Evolutionary conservation across 2,329 filamentous ascomycete species (phyloP).

Genomic region (Myrmaecium sp.): DNA sequence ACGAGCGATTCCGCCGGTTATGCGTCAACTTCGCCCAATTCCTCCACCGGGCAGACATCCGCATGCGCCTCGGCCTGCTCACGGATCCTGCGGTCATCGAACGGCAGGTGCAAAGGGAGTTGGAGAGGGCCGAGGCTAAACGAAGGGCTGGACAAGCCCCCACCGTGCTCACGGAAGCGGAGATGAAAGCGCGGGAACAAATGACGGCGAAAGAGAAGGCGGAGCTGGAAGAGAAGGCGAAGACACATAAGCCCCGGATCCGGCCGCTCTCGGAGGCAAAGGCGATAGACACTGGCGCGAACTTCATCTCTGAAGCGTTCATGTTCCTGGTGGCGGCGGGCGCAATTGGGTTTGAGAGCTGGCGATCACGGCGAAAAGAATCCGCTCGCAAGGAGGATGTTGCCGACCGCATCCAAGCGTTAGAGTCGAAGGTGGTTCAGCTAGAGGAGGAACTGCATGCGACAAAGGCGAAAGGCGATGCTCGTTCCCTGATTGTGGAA

Average conservation of each 20-base stretch:
- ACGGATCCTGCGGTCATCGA: slow-evolving; percentile 42
- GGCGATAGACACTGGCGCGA: slow-evolving; percentile 51
- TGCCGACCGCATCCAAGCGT: slow-evolving; percentile 38
- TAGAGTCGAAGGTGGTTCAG: slow-evolving; percentile 31
- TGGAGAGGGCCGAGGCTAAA: slow-evolving; percentile 35
- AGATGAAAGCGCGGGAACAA: slow-evolving; percentile 38
- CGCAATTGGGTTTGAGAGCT: slow-evolving; percentile 45
- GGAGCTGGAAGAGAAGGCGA: slow-evolving; percentile 27
- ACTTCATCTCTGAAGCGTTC: slow-evolving; percentile 51
- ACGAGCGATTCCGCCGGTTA: slow-evolving; percentile 45
- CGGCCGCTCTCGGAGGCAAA: slow-evolving; percentile 49
- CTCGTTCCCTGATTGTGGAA: neutral
- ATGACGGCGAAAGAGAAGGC: slow-evolving; percentile 30
- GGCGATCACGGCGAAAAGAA: slow-evolving; percentile 44
- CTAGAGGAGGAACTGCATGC: slow-evolving; percentile 24
- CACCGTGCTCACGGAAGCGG: slow-evolving; percentile 45
- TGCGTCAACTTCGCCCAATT: slow-evolving; percentile 47
- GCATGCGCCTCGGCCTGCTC: slow-evolving; percentile 46
- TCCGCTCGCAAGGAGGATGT: slow-evolving; percentile 42
- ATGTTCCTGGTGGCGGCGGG: slow-evolving; percentile 47
- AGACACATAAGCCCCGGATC: slow-evolving; percentile 32
- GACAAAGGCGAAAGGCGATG: slow-evolving; percentile 16
- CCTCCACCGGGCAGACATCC: slow-evolving; percentile 51
- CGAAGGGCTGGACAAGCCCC: slow-evolving; percentile 28
- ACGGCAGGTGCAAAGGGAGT: slow-evolving; percentile 33